These are phyloP conservation scores for Cunninghamia lanceolata DNA, from an alignment of 75 land plant species.

Conservation along the genomic window DNA sequence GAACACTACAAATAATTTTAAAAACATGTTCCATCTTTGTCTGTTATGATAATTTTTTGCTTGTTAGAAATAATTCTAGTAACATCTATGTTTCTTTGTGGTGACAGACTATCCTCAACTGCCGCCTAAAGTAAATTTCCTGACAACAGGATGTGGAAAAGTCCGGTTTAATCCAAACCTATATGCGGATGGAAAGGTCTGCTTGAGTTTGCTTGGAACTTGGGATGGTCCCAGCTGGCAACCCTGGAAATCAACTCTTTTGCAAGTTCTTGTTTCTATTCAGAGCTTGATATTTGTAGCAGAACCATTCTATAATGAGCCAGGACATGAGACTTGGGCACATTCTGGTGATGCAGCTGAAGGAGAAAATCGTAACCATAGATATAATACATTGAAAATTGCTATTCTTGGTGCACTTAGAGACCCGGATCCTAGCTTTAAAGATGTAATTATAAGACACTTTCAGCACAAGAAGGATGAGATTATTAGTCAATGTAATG, in stretches of 20 bases:
- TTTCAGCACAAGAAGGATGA: constrained; percentile 29
- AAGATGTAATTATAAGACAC: constrained; percentile 22
- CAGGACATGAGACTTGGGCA: constrained; percentile 27
- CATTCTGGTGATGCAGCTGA: constrained; percentile 14
- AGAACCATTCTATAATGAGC: constrained; percentile 46
- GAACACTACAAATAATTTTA: not conserved
- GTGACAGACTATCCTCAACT: constrained; percentile 32
- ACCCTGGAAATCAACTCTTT: constrained; percentile 37
- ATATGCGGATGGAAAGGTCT: constrained; percentile 38
- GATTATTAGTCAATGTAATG: constrained; percentile 27
- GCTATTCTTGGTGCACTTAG: constrained; percentile 32
- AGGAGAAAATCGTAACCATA: constrained; percentile 23
- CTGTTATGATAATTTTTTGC: not conserved
- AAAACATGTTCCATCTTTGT: not conserved
- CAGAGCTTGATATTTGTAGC: constrained; percentile 36
- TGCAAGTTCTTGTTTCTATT: constrained; percentile 45
- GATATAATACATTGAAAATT: constrained; percentile 27
- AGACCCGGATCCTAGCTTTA: constrained; percentile 35
- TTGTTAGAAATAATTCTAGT: not conserved
- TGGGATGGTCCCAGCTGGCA: constrained; percentile 47
- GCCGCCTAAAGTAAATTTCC: constrained; percentile 38
- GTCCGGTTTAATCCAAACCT: constrained; percentile 52
- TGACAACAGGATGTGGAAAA: constrained; percentile 48
- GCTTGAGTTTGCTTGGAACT: constrained; percentile 45
- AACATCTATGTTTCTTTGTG: not conserved